These are phyloP conservation scores for Phytophthora crassamura DNA, from an alignment of 352 stramenopile species.

Conservation along the genomic window DNA sequence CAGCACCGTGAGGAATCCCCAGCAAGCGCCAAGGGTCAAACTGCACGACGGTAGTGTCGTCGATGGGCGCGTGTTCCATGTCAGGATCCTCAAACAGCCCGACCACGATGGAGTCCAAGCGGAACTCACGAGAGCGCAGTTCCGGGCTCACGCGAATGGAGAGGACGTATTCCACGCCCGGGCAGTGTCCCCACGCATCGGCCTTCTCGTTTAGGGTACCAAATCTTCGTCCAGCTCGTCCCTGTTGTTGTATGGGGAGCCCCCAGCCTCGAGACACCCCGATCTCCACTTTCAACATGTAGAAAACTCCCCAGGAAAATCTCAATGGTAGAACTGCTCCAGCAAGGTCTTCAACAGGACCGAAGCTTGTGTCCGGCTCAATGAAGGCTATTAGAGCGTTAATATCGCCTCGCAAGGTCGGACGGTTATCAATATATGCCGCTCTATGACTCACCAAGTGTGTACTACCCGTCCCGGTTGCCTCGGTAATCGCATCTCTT, in stretches of 20 bases:
- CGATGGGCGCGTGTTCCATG: background rate
- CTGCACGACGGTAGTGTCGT: background rate
- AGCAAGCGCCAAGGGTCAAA: conserved; percentile 15
- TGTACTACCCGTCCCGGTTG: background rate
- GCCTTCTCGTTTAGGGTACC: background rate
- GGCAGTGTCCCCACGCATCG: conserved; percentile 9
- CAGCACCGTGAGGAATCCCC: background rate
- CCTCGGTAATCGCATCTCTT: background rate
- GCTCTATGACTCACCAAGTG: background rate
- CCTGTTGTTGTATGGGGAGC: background rate
- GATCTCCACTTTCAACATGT: conserved; percentile 20
- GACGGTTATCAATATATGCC: background rate
- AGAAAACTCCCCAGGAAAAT: background rate
- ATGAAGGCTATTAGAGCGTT: background rate
- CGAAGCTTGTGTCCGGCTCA: conserved; percentile 8
- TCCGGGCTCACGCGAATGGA: background rate
- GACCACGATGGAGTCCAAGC: conserved; percentile 15
- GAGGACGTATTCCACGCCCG: conserved; percentile 14
- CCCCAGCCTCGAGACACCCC: background rate
- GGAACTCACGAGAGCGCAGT: conserved; percentile 3
- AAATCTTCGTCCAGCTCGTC: background rate
- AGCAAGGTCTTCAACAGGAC: background rate
- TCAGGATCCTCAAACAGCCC: conserved; percentile 7
- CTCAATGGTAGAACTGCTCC: background rate
- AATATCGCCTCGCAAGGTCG: background rate